Base-by-base conservation (phyloP, 1,139 yeast species). In the Debaryomycetaceae sp. region DNA sequence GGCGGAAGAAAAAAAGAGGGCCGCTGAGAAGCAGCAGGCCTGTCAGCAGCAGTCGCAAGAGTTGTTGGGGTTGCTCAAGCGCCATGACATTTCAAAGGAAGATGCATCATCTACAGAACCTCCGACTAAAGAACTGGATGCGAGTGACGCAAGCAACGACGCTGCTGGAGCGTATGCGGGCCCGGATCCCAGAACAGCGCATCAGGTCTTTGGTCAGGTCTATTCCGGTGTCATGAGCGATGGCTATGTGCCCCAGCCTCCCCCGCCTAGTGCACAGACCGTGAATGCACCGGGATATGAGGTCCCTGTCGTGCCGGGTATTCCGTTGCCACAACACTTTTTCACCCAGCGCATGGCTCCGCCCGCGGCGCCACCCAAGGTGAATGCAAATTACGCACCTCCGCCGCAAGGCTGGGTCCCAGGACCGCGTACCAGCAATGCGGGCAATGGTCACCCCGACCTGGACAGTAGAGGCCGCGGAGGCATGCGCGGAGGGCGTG, bases 181-280 rank as follows among this genome's bases (percentile, higher is more conserved):
- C 13, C 45, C 41, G 14, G 46, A 51, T 27, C 54, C 62, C 25
- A 51, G 59, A 34, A 71, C 70, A 6, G 62, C 66, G 29, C 64
- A 64, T 37, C 66, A 58, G 36, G 61, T 67, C 29, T 58, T 73
- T 31, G 71, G 71, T 2, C 71, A 68, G 30, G 64, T 69, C 26
- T 62, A 60, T 44, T 53, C 58, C 35, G 50, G 56, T 33, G 62
- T 58, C 24, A 60, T 63, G 68, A 50, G 51, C 37, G 68, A 60
- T 36, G 66, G 62, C 3, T 31, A 3, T 38, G 20, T 10, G 10
- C 31, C 10, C 39, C 43, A 37, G 18, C 43, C 44, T 16, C 43
- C 40, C 23, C 45, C 42, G 19, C 14, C 24, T 13, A 13, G 14
- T 13, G 24, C 24, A 7, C 10, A 8, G 8, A 27, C 53, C 46